Conservation (phyloP, 768 basidiomycete species). For the Hortiboletus campestris region DNA sequence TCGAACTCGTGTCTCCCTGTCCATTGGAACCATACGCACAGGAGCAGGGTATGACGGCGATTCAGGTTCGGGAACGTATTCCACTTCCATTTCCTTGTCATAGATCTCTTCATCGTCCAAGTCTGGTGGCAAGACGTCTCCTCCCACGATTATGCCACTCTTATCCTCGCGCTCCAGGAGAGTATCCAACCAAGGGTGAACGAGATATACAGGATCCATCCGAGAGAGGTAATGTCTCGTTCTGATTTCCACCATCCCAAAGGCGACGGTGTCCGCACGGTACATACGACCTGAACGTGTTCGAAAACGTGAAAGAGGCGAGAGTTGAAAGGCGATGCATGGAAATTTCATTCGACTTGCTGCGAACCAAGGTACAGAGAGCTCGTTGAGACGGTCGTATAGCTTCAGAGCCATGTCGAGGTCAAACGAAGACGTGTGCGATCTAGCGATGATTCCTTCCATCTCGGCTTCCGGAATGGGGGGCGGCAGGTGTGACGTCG, state of each 20-base stretch:
- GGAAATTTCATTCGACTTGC: conserved; percentile 3
- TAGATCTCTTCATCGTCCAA: not conserved
- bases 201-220: not conserved
- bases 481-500: not conserved
- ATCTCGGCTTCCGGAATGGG: not conserved
- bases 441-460: not conserved
- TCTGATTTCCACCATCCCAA: not conserved
- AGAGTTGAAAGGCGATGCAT: conserved; percentile 1
- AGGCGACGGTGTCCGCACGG: not conserved
- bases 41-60: no score
- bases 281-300: not conserved
- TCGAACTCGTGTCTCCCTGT: not conserved
- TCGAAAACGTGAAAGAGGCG: not conserved
- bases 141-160: not conserved
- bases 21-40: not conserved
- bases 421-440: not conserved
- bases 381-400: not conserved
- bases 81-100: not conserved
- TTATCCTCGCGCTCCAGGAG: not conserved
- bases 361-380: not conserved
- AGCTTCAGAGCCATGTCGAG: not conserved
- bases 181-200: conserved; percentile 5
- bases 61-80: not conserved
- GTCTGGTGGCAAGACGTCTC: not conserved
- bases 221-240: not conserved